phyloP scores from a whole-genome alignment of 257 asterid genomes.

The Solanum ossicruentum region DNA sequence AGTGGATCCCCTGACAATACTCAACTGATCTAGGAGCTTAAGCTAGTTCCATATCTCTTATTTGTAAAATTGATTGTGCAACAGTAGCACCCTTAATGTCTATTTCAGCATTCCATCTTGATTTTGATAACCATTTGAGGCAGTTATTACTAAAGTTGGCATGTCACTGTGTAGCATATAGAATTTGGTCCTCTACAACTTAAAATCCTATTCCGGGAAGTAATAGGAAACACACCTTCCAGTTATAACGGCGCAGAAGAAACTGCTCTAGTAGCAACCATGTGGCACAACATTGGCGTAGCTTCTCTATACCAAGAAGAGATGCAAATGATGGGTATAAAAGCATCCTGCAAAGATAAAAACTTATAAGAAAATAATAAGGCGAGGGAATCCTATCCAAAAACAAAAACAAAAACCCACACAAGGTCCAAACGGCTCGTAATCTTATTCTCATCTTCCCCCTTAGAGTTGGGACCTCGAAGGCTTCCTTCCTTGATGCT shows the following conservation, averaged over 20 bases:
- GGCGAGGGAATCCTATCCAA: background rate
- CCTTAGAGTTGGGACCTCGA: slow-evolving; percentile 22
- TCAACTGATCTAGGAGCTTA: background rate
- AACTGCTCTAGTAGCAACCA: slow-evolving; percentile 96
- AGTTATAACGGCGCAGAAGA: slow-evolving; percentile 68
- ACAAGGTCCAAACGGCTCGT: slow-evolving; percentile 67
- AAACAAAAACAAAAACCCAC: slow-evolving; percentile 33
- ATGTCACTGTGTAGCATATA: background rate
- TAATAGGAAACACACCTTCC: slow-evolving; percentile 57
- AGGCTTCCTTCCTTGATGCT: slow-evolving; percentile 22
- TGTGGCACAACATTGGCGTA: slow-evolving; percentile 85
- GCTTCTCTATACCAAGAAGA: slow-evolving; percentile 92
- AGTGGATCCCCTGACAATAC: background rate
- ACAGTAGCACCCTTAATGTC: background rate
- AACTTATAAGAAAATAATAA: background rate
- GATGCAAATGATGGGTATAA: slow-evolving; percentile 88
- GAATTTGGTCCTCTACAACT: background rate
- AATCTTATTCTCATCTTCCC: slow-evolving; percentile 32
- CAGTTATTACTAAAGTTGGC: background rate
- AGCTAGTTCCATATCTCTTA: background rate
- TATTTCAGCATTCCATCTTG: background rate
- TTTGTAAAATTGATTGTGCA: background rate
- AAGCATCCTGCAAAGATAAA: slow-evolving; percentile 44
- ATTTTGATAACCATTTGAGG: background rate
- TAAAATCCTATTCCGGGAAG: background rate